phyloP scores from a whole-genome alignment of 148 eudicot genomes.

The Nyssa sinensis region DNA sequence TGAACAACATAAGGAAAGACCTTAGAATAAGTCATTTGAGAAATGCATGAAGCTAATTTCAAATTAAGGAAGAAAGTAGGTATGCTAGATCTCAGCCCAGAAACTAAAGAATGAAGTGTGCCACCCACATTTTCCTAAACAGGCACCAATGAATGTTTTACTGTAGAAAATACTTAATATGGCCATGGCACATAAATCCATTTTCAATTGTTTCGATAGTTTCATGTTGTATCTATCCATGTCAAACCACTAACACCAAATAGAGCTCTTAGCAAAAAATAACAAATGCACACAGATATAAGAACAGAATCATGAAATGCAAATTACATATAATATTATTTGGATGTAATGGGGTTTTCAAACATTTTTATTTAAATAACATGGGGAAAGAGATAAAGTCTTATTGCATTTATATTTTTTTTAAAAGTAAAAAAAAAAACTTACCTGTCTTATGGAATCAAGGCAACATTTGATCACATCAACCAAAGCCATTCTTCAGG shows the following conservation, averaged over 20 bases:
- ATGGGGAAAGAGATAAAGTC: no score
- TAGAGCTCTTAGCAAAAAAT: not conserved
- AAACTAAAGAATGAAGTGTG: not conserved
- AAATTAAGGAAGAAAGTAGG: not conserved
- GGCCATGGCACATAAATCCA: not conserved
- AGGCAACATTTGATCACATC: constrained; percentile 60
- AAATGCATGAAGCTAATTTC: not conserved
- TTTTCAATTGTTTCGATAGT: not conserved
- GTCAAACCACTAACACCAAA: not conserved
- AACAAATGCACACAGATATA: not conserved
- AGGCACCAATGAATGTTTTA: not conserved
- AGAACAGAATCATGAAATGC: not conserved
- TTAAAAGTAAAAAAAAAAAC: constrained; percentile 7
- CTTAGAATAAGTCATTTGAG: not conserved
- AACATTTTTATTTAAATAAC: not conserved
- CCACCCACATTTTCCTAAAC: not conserved
- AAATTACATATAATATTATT: not conserved
- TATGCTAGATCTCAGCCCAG: not conserved
- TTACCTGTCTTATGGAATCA: constrained; percentile 69
- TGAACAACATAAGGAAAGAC: constrained; percentile 22
- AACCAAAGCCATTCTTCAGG: constrained; percentile 33
- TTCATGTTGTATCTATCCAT: not conserved
- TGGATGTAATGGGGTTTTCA: not conserved
- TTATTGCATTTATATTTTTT: no score
- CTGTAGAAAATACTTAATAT: not conserved